These are phyloP conservation scores for Trametes punicea DNA, from an alignment of 768 basidiomycete species.

Conservation along the genomic window DNA sequence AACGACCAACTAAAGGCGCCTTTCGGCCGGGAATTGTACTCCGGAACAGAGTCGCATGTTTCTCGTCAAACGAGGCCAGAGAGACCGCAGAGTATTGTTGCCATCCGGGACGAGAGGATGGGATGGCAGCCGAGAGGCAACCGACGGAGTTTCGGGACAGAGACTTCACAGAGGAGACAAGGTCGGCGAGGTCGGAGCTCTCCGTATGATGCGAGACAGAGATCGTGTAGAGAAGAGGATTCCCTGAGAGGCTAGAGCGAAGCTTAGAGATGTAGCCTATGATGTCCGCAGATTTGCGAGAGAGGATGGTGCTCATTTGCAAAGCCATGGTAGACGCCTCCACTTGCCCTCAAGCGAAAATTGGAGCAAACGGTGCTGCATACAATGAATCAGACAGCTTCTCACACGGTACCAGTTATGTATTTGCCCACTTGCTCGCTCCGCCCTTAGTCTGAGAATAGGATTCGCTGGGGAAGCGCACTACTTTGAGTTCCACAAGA, in stretches of 20 bases:
- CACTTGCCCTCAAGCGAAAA: no score
- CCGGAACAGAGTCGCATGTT: conserved; percentile 48
- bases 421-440: no score
- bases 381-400: no score
- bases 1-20: conserved; percentile 66
- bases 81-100: conserved; percentile 48
- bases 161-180: conserved; percentile 23
- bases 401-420: no score
- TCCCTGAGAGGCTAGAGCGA: not conserved
- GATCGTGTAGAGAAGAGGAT: conserved; percentile 32
- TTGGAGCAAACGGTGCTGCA: not conserved
- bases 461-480: no score
- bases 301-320: conserved; percentile 19
- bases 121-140: conserved; percentile 56
- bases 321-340: conserved; percentile 9
- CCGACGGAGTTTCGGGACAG: conserved; percentile 44
- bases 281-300: conserved; percentile 17
- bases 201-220: conserved; percentile 51
- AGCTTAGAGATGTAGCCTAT: conserved; percentile 6
- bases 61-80: conserved; percentile 49
- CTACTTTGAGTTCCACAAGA: no score
- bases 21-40: conserved; percentile 58
- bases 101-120: conserved; percentile 12
- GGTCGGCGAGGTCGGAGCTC: conserved; percentile 34
- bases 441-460: no score